These are phyloP conservation scores for Epichloe amarillans DNA, from an alignment of 2,329 filamentous ascomycete genomes.

Conservation along the genomic window DNA sequence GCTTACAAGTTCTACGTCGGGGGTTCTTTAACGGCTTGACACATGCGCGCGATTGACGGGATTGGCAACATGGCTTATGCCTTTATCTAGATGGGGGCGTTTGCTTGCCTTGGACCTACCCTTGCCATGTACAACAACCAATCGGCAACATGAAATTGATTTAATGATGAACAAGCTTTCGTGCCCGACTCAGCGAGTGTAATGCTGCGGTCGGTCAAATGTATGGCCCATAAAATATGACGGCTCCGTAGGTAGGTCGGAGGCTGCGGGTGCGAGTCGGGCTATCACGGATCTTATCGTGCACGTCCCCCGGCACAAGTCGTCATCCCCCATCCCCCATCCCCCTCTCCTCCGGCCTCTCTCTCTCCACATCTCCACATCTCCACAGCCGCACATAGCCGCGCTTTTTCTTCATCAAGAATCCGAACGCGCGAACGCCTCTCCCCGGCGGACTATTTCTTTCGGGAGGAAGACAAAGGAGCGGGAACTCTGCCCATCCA, in stretches of 20 bases:
- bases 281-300: constrained; percentile 8
- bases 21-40: neutral
- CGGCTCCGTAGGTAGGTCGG: neutral
- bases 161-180: neutral
- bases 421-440: neutral
- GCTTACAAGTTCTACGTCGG: neutral
- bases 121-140: constrained; percentile 4
- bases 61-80: constrained; percentile 1
- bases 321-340: too few species aligned
- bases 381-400: constrained; percentile 2
- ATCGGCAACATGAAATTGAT: constrained; percentile 1
- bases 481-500: neutral
- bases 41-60: neutral
- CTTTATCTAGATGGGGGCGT: constrained; percentile 4
- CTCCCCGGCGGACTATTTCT: neutral
- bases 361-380: constrained; percentile 1
- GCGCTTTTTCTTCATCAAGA: neutral
- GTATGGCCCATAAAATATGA: too few species aligned
- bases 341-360: neutral
- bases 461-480: neutral
- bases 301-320: neutral
- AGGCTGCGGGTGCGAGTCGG: constrained; percentile 1
- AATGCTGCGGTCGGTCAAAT: too few species aligned
- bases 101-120: constrained; percentile 3
- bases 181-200: too few species aligned